phyloP scores from a whole-genome alignment of 768 basidiomycete genomes.

The Trametopsis cervina region DNA sequence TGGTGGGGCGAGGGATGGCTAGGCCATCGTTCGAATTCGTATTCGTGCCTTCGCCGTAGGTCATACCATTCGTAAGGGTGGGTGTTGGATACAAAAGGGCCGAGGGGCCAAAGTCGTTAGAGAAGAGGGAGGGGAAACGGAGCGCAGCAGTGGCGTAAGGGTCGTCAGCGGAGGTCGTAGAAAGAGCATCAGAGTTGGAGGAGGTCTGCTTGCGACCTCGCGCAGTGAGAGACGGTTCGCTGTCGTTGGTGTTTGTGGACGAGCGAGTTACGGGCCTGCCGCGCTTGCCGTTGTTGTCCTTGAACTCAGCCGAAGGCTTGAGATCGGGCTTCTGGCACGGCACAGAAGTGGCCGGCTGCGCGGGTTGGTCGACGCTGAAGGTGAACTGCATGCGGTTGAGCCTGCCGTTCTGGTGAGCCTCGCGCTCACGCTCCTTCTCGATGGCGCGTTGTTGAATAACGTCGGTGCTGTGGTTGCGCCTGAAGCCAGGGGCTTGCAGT shows the following conservation, averaged over 20 bases:
- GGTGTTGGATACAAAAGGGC: conserved; percentile 66
- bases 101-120: conserved; percentile 68
- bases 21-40: conserved; percentile 40
- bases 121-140: conserved; percentile 70
- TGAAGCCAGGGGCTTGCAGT: conserved; percentile 78
- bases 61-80: conserved; percentile 59
- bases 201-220: conserved; percentile 24
- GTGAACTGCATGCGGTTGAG: conserved; percentile 91
- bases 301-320: conserved; percentile 60
- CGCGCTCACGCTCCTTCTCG: conserved; percentile 76
- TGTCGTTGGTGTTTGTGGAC: conserved; percentile 23
- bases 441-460: conserved; percentile 74
- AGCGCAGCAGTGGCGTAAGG: conserved; percentile 34
- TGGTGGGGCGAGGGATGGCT: conserved; percentile 68
- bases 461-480: conserved; percentile 71
- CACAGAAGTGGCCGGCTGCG: conserved; percentile 34
- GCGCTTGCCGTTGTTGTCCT: conserved; percentile 36
- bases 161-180: conserved; percentile 16
- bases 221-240: conserved; percentile 31
- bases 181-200: conserved; percentile 13
- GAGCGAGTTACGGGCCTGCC: conserved; percentile 33
- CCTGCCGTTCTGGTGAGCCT: conserved; percentile 55
- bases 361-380: conserved; percentile 73
- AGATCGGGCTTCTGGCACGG: conserved; percentile 59
- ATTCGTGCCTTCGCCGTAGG: conserved; percentile 71